Evolutionary conservation across 2,329 filamentous ascomycete species (phyloP).

Genomic region (Trichoderma sp.): DNA sequence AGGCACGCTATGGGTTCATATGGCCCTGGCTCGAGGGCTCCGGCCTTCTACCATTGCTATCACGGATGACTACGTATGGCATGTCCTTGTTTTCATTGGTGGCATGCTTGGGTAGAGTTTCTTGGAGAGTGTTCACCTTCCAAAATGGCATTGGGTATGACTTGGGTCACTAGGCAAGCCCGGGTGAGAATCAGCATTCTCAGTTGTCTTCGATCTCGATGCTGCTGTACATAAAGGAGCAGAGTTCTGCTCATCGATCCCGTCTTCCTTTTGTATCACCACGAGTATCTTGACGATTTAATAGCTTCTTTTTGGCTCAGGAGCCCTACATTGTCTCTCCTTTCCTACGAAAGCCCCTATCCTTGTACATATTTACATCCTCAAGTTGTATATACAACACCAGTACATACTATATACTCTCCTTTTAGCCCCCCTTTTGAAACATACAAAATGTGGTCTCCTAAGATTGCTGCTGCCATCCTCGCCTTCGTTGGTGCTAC

Average conservation of each 20-base stretch:
- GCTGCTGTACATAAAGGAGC: constrained; percentile 13
- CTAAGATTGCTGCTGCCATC: constrained; percentile 24
- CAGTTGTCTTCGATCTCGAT: neutral
- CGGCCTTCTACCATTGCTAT: constrained; percentile 3
- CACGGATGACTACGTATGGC: constrained; percentile 14
- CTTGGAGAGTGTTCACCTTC: constrained; percentile 17
- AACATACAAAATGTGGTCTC: constrained; percentile 14
- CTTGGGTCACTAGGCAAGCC: constrained; percentile 9
- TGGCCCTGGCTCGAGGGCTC: constrained; percentile 5
- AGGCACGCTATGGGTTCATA: constrained; percentile 8
- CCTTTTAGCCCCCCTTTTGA: neutral
- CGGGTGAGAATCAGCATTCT: neutral
- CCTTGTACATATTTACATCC: constrained; percentile 13
- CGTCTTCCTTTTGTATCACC: neutral
- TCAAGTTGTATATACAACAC: constrained; percentile 9
- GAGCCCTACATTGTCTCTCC: constrained; percentile 14
- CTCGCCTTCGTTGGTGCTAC: constrained; percentile 32
- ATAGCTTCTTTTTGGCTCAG: constrained; percentile 14
- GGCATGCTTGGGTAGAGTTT: neutral
- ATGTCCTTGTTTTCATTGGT: constrained; percentile 12
- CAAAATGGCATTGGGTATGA: constrained; percentile 18
- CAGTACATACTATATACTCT: neutral
- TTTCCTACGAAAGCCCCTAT: neutral
- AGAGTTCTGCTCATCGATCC: neutral
- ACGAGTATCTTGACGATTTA: constrained; percentile 18